Percentiles rank a stretch among this genome's conserved stretches.
These are phyloP conservation scores for Buxus sempervirens DNA, from an alignment of 164 flowering plant species.

Conservation along the genomic window DNA sequence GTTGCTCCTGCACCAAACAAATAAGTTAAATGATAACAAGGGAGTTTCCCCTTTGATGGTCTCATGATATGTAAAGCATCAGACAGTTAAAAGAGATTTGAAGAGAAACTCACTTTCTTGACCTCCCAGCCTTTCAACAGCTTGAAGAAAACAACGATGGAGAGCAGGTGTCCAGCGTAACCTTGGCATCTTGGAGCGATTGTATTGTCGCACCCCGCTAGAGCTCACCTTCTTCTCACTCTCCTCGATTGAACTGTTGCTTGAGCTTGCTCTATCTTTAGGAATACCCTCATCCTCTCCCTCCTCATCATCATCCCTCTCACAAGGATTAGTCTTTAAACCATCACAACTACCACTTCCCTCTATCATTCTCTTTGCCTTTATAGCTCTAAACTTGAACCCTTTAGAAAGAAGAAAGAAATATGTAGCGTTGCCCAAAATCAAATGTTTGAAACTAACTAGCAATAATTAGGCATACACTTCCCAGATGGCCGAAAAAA, in stretches of 20 bases:
- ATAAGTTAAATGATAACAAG: background rate
- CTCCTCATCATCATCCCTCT: background rate
- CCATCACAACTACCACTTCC: background rate
- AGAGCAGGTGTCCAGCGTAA: conserved; percentile 23
- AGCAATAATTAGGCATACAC: background rate
- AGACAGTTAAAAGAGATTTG: background rate
- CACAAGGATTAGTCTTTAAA: conserved; percentile 2
- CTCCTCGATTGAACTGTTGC: conserved; percentile 20
- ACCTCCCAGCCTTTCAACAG: conserved; percentile 24
- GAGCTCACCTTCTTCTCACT: conserved; percentile 13
- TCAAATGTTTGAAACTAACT: background rate
- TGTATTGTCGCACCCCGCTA: conserved; percentile 17
- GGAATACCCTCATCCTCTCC: conserved; percentile 10
- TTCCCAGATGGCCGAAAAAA: background rate
- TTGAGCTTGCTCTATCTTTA: conserved; percentile 15
- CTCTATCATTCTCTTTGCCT: background rate
- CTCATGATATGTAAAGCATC: background rate
- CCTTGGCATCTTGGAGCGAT: conserved; percentile 23
- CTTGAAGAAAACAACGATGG: conserved; percentile 22
- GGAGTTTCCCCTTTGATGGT: background rate
- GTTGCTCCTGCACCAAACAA: conserved; percentile 22
- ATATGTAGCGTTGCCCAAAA: no score
- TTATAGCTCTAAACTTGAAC: background rate
- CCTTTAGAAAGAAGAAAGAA: background rate
- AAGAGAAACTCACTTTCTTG: conserved; percentile 17